phyloP scores from a whole-genome alignment of 345 rosid genomes.

The Camelina hispida region DNA sequence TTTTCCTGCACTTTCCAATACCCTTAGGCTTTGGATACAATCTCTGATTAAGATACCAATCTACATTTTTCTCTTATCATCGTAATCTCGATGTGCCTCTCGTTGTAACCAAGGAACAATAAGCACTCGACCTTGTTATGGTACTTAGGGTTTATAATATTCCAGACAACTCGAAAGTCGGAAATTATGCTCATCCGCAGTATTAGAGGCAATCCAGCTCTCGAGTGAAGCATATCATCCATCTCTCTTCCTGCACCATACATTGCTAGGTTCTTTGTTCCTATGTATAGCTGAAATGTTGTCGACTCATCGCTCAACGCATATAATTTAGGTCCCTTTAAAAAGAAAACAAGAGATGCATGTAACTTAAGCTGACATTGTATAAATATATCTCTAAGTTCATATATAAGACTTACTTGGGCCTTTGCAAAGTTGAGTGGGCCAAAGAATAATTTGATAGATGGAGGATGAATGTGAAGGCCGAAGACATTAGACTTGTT shows the following conservation, averaged over 20 bases:
- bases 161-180: conserved; percentile 60
- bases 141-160: conserved; percentile 59
- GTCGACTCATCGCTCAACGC: conserved; percentile 53
- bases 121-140: conserved; percentile 62
- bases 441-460: conserved; percentile 59
- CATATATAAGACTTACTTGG: conserved; percentile 47
- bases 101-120: conserved; percentile 50
- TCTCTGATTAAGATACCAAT: conserved; percentile 29
- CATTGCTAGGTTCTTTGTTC: conserved; percentile 70
- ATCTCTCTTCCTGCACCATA: conserved; percentile 87
- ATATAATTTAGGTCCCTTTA: conserved; percentile 59
- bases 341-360: conserved; percentile 5
- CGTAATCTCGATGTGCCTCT: conserved; percentile 40
- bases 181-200: conserved; percentile 53
- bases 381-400: neutral
- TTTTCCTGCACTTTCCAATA: too few species aligned
- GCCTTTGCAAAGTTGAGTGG: conserved; percentile 65
- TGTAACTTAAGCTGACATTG: neutral
- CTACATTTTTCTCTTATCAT: conserved; percentile 28
- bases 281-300: conserved; percentile 52
- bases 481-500: conserved; percentile 81
- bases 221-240: conserved; percentile 75
- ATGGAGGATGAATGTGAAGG: conserved; percentile 73
- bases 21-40: too few species aligned
- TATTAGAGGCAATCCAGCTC: conserved; percentile 64